Conservation (phyloP, 2,329 filamentous ascomycete species). For the Pseudogymnoascus destructans region DNA sequence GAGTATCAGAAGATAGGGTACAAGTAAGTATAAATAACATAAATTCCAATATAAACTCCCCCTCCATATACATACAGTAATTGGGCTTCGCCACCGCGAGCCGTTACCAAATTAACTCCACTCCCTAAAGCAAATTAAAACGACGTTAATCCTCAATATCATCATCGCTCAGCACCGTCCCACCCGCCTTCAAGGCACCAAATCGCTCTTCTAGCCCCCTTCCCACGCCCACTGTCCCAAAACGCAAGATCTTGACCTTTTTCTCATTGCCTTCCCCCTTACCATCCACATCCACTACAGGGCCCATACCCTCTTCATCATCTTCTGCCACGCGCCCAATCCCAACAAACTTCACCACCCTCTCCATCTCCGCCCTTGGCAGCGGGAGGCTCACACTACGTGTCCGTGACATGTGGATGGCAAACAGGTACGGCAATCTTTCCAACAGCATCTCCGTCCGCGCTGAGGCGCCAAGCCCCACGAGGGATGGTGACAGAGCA, state of each 20-base stretch:
- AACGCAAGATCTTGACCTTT: constrained; percentile 15
- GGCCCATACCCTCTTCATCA: constrained; percentile 33
- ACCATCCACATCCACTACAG: constrained; percentile 28
- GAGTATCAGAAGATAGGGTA: neutral
- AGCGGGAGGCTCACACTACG: constrained; percentile 26
- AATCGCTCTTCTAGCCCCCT: constrained; percentile 12
- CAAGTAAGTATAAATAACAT: neutral
- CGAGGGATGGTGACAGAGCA: constrained; percentile 28
- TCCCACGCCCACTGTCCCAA: constrained; percentile 16
- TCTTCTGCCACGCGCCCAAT: constrained; percentile 31
- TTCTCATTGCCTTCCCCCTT: constrained; percentile 31
- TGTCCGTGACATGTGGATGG: constrained; percentile 41
- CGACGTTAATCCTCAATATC: constrained; percentile 56
- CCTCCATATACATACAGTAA: neutral
- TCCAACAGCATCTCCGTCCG: constrained; percentile 69
- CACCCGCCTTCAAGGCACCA: constrained; percentile 31
- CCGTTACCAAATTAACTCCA: neutral
- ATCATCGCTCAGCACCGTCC: constrained; percentile 66
- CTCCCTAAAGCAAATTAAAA: neutral
- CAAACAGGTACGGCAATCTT: constrained; percentile 64
- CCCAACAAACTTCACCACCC: constrained; percentile 26
- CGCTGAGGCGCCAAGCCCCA: constrained; percentile 48
- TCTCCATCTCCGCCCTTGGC: constrained; percentile 30
- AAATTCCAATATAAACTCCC: neutral
- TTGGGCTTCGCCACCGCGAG: neutral